A percentile compares a stretch with the other conserved stretches of the same genome.
phyloP scores from a whole-genome alignment of 2,329 filamentous ascomycete genomes.

The Dothideomycetidae sp. region DNA sequence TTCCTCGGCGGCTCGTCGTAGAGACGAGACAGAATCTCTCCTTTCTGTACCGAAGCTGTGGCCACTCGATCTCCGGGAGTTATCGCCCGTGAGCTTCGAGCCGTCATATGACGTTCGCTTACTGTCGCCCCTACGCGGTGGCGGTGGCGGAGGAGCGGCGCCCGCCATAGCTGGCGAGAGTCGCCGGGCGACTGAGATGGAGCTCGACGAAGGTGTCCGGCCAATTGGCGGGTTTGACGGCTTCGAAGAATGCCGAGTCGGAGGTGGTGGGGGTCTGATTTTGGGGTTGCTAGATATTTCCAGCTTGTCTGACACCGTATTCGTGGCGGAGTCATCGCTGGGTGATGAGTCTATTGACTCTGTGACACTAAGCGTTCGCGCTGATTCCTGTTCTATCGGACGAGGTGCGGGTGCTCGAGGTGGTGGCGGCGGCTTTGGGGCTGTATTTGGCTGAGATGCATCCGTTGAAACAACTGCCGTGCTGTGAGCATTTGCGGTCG shows the following conservation, averaged over 20 bases:
- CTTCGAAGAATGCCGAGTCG: constrained; percentile 1
- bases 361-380: neutral
- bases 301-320: neutral
- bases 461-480: neutral
- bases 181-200: neutral
- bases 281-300: neutral
- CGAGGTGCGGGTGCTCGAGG: constrained; percentile 5
- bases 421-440: constrained; percentile 6
- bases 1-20: constrained; percentile 6
- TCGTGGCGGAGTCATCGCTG: neutral
- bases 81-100: neutral
- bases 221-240: neutral
- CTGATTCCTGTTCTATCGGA: constrained; percentile 1
- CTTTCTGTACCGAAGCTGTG: constrained; percentile 5
- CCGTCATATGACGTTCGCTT: constrained; percentile 4
- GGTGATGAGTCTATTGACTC: constrained; percentile 1
- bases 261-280: constrained; percentile 4
- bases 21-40: constrained; percentile 5
- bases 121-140: constrained; percentile 1
- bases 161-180: constrained; percentile 3
- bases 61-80: constrained; percentile 6
- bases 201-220: constrained; percentile 8
- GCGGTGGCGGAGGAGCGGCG: constrained; percentile 3
- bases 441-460: neutral
- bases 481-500: neutral